Evolutionary conservation across 129 eudicot genomes (phyloP), one percentile per base, ranked within the genome.

Genomic region (Flaveria ramosissima): DNA sequence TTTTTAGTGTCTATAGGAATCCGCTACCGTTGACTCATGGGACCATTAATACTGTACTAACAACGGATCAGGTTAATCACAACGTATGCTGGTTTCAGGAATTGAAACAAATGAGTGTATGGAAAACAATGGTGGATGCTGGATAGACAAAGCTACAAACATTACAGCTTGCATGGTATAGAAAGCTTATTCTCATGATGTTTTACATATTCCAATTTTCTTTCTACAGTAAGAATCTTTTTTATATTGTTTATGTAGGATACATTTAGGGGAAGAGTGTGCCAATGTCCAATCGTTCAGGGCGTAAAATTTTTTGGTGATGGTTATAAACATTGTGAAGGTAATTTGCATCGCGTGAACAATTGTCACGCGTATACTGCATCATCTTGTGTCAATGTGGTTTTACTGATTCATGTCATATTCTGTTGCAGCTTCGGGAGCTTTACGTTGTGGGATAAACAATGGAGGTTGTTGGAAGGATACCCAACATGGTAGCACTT

Each of bases 71-170:
- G 36, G 36, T 30, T 30, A 32, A 32, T 27, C 32, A 27, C 32
- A 14, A 70, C 14, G 26, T 60, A 71, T 80, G 65, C 57, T 72
- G 43, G 45, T 74, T 79, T 55, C 87, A 93, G 98, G 86, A 71
- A 77, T 93, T 17, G 87, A 94, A 79, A 94, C 98, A 63, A 94
- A 91, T 66, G 97, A 94, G 82, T 94, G 98, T 78, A 70, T 87
- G 81, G 92, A 86, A 60, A 85, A 91, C 85, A 94, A 94, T 78
- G 98, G 98, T 50, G 98, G 98, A 83, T 93, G 98, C 80, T 93
- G 98, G 98, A 85, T 88, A 51, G 96, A 93, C 81, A 87, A 84
- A 76, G 71, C 86, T 80, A 63, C 90, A 69, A 93, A 90, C 72
- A 82, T 93, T 50, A 86, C 97, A 66, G 98, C 98, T 20, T 93